Conservation (phyloP, 768 basidiomycete species). For the Xerocomellus dryophilus region DNA sequence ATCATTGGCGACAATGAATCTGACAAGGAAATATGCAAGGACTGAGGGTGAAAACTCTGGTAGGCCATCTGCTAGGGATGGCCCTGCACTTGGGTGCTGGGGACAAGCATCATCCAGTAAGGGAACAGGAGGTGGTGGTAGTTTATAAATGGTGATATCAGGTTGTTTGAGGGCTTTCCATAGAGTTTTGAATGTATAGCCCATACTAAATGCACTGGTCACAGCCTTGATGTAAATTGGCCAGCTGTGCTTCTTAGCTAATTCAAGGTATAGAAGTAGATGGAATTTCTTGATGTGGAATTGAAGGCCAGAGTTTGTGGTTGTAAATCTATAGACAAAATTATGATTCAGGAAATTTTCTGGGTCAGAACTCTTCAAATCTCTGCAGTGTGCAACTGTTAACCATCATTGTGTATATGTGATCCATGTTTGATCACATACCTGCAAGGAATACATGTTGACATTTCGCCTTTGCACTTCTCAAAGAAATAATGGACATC, state of each 20-base stretch:
- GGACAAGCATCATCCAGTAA: not conserved
- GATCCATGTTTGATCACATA: no score
- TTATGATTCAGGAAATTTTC: not conserved
- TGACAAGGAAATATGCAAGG: no score
- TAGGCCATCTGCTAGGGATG: not conserved
- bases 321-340: not conserved
- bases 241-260: not conserved
- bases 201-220: not conserved
- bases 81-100: no score
- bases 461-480: no score
- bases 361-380: not conserved
- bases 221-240: not conserved
- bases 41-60: not conserved
- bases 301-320: not conserved
- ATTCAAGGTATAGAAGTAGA: not conserved
- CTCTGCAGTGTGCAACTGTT: no score
- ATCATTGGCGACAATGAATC: no score
- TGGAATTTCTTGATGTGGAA: not conserved
- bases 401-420: no score
- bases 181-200: not conserved
- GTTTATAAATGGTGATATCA: not conserved
- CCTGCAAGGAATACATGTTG: no score
- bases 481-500: no score
- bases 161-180: not conserved
- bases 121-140: not conserved